Conservation (phyloP, 768 basidiomycete genomes). For the Hypholoma fasciculare region DNA sequence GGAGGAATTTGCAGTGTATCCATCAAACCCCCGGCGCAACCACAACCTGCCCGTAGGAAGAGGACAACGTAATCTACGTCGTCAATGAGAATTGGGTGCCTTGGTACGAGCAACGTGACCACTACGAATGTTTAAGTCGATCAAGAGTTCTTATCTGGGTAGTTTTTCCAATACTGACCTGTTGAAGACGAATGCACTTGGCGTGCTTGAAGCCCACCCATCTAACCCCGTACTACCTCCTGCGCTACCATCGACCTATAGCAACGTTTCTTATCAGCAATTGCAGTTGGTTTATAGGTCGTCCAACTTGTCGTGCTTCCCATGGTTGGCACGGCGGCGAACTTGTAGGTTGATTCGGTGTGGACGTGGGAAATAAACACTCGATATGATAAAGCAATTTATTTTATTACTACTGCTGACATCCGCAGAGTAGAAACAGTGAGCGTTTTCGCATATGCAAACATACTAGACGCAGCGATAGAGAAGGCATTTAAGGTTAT, state of each 20-base stretch:
- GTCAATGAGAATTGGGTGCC: neutral
- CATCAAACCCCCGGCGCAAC: conserved; percentile 12
- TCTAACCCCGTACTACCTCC: too few species aligned
- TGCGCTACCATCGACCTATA: too few species aligned
- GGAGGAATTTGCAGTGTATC: conserved; percentile 10
- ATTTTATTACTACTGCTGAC: neutral
- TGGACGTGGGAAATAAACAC: conserved; percentile 10
- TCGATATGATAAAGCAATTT: neutral
- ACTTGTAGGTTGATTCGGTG: neutral
- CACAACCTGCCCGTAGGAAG: neutral
- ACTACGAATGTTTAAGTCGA: too few species aligned
- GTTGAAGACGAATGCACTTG: too few species aligned
- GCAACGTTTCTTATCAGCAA: too few species aligned
- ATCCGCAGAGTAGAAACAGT: neutral
- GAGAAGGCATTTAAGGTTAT: conserved; percentile 7
- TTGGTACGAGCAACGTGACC: neutral
- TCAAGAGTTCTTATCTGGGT: too few species aligned
- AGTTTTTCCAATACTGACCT: too few species aligned
- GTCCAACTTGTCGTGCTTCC: conserved; percentile 5
- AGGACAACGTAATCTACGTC: conserved; percentile 4
- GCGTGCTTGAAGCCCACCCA: too few species aligned
- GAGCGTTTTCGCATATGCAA: neutral
- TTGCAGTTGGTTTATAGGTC: neutral
- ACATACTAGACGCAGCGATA: neutral
- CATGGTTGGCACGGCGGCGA: conserved; percentile 22